These are phyloP conservation scores for Tolypocladium nubicola DNA, from an alignment of 2,329 filamentous ascomycete species.

Conservation along the genomic window DNA sequence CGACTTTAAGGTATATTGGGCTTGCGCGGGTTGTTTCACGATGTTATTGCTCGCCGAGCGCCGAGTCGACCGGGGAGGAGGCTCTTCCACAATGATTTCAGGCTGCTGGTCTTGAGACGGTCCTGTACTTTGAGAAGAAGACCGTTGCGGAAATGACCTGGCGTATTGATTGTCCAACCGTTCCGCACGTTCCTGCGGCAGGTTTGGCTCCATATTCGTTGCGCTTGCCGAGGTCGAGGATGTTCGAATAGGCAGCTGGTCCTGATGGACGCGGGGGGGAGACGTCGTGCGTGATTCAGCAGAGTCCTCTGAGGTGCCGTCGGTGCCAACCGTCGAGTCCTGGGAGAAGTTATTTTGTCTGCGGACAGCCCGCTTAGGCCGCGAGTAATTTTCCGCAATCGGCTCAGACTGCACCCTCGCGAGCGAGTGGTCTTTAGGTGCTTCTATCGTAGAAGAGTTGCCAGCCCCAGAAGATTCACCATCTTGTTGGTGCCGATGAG, in stretches of 20 bases:
- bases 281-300: slow-evolving; percentile 10
- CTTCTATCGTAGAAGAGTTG: slow-evolving; percentile 28
- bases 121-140: slow-evolving; percentile 40
- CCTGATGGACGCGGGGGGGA: slow-evolving; percentile 13
- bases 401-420: slow-evolving; percentile 63
- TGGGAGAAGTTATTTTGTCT: slow-evolving; percentile 36
- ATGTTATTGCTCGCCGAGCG: slow-evolving; percentile 1
- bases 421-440: slow-evolving; percentile 40
- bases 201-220: slow-evolving; percentile 55
- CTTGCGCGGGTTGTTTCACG: slow-evolving; percentile 2
- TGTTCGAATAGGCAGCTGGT: slow-evolving; percentile 22
- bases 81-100: slow-evolving; percentile 24
- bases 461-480: slow-evolving; percentile 29
- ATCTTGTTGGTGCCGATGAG: slow-evolving; percentile 47
- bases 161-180: slow-evolving; percentile 12
- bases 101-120: slow-evolving; percentile 15
- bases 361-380: slow-evolving; percentile 37
- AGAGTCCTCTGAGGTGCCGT: slow-evolving; percentile 22
- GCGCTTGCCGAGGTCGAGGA: slow-evolving; percentile 18
- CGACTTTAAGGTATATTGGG: slow-evolving; percentile 6
- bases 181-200: slow-evolving; percentile 27
- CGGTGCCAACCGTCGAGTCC: slow-evolving; percentile 39
- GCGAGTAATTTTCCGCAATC: slow-evolving; percentile 49
- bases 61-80: slow-evolving; percentile 33
- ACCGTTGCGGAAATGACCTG: slow-evolving; percentile 38